Evolutionary conservation across 768 basidiomycete species (phyloP), one percentile per base, ranked within the genome.

Genomic region (Pulveroboletus sp.): DNA sequence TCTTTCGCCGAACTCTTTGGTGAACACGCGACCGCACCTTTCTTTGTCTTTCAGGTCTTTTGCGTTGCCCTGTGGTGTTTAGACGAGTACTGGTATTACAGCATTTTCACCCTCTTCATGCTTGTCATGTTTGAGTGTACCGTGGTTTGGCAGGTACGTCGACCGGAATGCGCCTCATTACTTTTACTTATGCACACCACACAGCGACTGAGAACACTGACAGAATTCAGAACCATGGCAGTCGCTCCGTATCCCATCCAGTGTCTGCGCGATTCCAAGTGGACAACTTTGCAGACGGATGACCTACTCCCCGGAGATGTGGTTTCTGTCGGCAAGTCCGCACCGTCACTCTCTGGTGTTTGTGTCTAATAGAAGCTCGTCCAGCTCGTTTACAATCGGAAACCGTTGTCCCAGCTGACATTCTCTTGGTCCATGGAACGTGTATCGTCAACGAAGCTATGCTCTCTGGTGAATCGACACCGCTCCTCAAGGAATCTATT

Each of bases 11-110:
- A 93, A 56, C 80, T 99, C 31, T 97, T 99, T 57, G 77, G 74
- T 20, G 97, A 99, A 72, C 97, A 99, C 63, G 94, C 95, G 1
- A 94, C 94, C 5, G 97, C 97, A 0, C 97, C 97, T 0, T 99
- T 99, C 79, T 99, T 99, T 69, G 97, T 99, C 23, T 99, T 99
- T 71, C 97, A 99, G 70, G 72, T 98, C 16, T 98, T 99, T 71
- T 98, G 97, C 55, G 97, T 97, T 2, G 93, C 90, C 0, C 74
- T 99, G 10, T 99, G 97, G 97, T 92, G 89, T 64, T 69, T 99
- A 59, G 97, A 99, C 60, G 97, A 98, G 66, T 99, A 98, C 67
- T 97, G 94, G 94, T 97, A 97, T 67, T 99, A 97, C 75, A 88
- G 89, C 47, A 68, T 99, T 34, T 99, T 99, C 73, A 98, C 97